Conservation (phyloP, 441 rosid genomes). For the Mallotus repandus region DNA sequence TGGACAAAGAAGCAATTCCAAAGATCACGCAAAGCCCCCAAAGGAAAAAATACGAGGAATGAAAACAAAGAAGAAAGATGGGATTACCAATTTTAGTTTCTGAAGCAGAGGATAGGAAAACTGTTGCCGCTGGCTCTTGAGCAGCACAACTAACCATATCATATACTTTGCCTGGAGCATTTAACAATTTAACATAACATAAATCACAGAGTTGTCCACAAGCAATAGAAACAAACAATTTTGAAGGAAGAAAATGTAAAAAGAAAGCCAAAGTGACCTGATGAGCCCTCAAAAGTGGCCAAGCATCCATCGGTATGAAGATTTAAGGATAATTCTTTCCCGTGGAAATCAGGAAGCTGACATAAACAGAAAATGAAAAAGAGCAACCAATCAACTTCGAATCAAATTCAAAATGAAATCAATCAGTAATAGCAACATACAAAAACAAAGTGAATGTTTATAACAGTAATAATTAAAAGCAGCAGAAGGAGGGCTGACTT, state of each 20-base stretch:
- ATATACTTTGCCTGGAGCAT: slow-evolving; percentile 50
- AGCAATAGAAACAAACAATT: too few relatives aligned
- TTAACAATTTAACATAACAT: too few relatives aligned
- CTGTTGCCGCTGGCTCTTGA: slow-evolving; percentile 52
- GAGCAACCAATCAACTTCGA: not conserved
- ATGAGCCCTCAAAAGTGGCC: slow-evolving; percentile 56
- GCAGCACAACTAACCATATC: slow-evolving; percentile 50
- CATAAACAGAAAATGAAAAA: slow-evolving; percentile 2
- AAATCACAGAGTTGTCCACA: too few relatives aligned
- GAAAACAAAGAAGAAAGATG: not conserved
- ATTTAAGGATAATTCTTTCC: slow-evolving; percentile 44
- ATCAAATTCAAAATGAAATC: not conserved
- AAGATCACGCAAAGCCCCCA: too few relatives aligned
- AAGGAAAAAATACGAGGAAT: not conserved
- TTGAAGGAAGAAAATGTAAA: too few relatives aligned
- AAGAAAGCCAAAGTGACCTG: slow-evolving; percentile 36
- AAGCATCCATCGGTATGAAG: slow-evolving; percentile 48
- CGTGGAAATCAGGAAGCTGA: slow-evolving; percentile 63
- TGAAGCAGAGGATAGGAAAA: slow-evolving; percentile 47
- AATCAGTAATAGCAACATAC: too few relatives aligned
- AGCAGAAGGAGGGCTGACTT: slow-evolving; percentile 31
- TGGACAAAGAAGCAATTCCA: not conserved
- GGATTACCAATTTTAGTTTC: slow-evolving; percentile 51
- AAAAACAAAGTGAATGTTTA: too few relatives aligned
- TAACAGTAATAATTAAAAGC: not conserved